These are phyloP conservation scores for Podila clonocystis DNA, from an alignment of 192 early-diverging fungal genomes.

Conservation along the genomic window DNA sequence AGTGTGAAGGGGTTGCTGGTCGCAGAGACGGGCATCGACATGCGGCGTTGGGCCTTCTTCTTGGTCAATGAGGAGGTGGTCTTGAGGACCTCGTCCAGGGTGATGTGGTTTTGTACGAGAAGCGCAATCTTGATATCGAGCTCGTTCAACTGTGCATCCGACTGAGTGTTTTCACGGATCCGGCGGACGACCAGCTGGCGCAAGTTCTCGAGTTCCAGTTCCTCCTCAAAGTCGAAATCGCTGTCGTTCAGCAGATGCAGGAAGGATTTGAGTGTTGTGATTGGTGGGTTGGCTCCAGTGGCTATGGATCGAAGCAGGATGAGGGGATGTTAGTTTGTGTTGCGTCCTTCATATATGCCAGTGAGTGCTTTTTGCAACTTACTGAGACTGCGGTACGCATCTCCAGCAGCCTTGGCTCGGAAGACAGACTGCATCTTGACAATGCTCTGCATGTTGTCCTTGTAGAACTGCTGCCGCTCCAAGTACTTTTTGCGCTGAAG, in stretches of 20 bases:
- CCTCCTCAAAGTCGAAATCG: constrained; percentile 94
- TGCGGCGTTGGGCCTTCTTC: constrained; percentile 56
- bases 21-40: constrained; percentile 54
- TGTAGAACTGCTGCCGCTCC: constrained; percentile 64
- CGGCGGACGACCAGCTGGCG: constrained; percentile 86
- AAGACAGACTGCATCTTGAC: constrained; percentile 82
- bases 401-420: constrained; percentile 70
- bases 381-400: constrained; percentile 77
- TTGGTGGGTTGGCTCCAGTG: constrained; percentile 80
- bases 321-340: too few species aligned
- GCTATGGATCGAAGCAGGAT: constrained; percentile 27
- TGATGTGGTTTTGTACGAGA: constrained; percentile 94
- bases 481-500: constrained; percentile 70
- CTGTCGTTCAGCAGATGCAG: constrained; percentile 90
- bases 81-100: constrained; percentile 92
- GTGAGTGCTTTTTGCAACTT: constrained; percentile 5
- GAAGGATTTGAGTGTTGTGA: constrained; percentile 85
- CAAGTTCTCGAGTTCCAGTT: constrained; percentile 81
- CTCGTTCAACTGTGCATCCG: constrained; percentile 82
- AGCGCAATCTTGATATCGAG: constrained; percentile 97
- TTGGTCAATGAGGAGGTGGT: constrained; percentile 52
- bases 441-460: constrained; percentile 75
- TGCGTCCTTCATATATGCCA: neutral
- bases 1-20: constrained; percentile 70
- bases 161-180: constrained; percentile 90